Percentiles rank a stretch among this genome's conserved stretches.
Conservation (phyloP, 768 basidiomycete genomes). For the Hysterangium stoloniferum region DNA sequence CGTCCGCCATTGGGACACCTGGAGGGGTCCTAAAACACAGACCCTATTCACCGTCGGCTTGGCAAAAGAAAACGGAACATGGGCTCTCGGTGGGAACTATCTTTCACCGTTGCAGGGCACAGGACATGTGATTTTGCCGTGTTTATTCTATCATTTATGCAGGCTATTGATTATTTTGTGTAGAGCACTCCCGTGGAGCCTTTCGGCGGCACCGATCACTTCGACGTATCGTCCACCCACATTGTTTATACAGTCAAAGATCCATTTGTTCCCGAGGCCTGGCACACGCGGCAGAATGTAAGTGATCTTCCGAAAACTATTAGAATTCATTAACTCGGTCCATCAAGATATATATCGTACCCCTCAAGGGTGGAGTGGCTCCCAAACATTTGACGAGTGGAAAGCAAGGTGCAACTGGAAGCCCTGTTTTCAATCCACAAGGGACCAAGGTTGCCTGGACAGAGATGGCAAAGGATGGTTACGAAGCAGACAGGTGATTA, state of each 20-base stretch:
- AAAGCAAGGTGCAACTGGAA: constrained; percentile 73
- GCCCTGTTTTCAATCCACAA: constrained; percentile 57
- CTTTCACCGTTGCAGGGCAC: constrained; percentile 59
- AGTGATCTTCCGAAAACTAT: constrained; percentile 3
- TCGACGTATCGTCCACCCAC: constrained; percentile 58
- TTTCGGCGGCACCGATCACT: constrained; percentile 79
- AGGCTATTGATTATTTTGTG: constrained; percentile 5
- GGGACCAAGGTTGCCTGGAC: constrained; percentile 81
- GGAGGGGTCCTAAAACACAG: constrained; percentile 63
- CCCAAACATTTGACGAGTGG: constrained; percentile 74
- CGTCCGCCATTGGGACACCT: constrained; percentile 72
- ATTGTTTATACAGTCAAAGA: constrained; percentile 87
- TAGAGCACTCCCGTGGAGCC: constrained; percentile 76
- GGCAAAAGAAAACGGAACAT: constrained; percentile 39
- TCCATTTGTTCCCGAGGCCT: constrained; percentile 63
- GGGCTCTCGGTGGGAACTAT: constrained; percentile 46
- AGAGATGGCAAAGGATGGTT: constrained; percentile 80
- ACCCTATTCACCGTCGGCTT: constrained; percentile 68
- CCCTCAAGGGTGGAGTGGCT: constrained; percentile 39
- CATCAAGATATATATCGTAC: constrained; percentile 62
- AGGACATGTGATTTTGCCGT: constrained; percentile 43
- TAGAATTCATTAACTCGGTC: background rate
- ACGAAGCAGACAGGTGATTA: constrained; percentile 73
- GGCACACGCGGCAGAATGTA: constrained; percentile 88
- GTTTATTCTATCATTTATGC: background rate